Conservation (phyloP, 1,284 basidiomycete genomes). For the Trametes pubescens region DNA sequence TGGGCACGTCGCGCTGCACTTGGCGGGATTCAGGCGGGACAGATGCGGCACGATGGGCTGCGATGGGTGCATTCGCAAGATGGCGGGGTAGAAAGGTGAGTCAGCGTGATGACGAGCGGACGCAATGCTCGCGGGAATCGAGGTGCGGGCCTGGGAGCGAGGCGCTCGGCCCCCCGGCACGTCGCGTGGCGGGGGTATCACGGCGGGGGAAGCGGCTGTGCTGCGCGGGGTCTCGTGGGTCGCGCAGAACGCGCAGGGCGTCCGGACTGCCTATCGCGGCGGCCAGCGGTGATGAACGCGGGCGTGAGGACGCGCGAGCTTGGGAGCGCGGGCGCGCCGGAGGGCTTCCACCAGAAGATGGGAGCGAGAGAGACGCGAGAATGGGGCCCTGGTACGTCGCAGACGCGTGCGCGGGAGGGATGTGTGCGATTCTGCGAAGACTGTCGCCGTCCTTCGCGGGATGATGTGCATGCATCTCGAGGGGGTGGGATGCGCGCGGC, state of each 20-base stretch:
- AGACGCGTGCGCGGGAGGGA: neutral
- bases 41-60: too few species aligned
- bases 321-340: slow-evolving; percentile 2
- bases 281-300: slow-evolving; percentile 19
- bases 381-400: slow-evolving; percentile 1
- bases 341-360: neutral
- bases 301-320: neutral
- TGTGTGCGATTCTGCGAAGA: neutral
- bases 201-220: slow-evolving; percentile 16
- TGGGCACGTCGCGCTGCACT: too few species aligned
- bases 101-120: slow-evolving; percentile 3
- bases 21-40: too few species aligned
- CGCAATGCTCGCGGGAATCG: slow-evolving; percentile 31
- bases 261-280: slow-evolving; percentile 27
- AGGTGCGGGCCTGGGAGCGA: slow-evolving; percentile 12
- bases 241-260: neutral
- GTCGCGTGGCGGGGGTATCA: slow-evolving; percentile 17
- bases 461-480: slow-evolving; percentile 15
- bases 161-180: slow-evolving; percentile 18
- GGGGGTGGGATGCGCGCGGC: neutral
- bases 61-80: neutral
- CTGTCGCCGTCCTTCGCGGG: slow-evolving; percentile 19
- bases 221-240: slow-evolving; percentile 22
- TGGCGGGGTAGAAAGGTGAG: neutral
- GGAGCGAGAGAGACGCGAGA: neutral